These are phyloP conservation scores for Ceratocystis cubensis DNA, from an alignment of 2,329 filamentous ascomycete species.

Conservation along the genomic window DNA sequence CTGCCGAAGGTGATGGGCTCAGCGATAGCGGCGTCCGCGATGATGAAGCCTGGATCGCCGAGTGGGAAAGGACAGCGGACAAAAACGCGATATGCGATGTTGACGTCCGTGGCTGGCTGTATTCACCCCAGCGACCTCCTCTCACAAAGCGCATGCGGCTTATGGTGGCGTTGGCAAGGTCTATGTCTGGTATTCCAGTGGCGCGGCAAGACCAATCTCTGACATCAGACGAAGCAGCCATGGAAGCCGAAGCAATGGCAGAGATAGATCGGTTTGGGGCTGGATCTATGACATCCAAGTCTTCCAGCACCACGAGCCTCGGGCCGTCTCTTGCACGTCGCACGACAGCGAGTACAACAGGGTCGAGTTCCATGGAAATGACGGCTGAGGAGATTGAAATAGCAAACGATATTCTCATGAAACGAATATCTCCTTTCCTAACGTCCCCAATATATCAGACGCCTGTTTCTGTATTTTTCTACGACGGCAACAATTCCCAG, in stretches of 20 bases:
- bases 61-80: slow-evolving; percentile 71
- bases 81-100: slow-evolving; percentile 82
- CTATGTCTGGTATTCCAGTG: slow-evolving; percentile 74
- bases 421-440: slow-evolving; percentile 77
- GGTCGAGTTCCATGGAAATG: slow-evolving; percentile 22
- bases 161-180: slow-evolving; percentile 71
- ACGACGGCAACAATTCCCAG: slow-evolving; percentile 69
- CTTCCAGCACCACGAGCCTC: neutral
- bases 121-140: slow-evolving; percentile 69
- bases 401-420: slow-evolving; percentile 80
- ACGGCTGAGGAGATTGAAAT: slow-evolving; percentile 60
- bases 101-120: slow-evolving; percentile 92
- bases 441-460: slow-evolving; percentile 65
- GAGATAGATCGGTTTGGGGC: slow-evolving; percentile 47
- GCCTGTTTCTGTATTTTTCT: slow-evolving; percentile 88
- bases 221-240: slow-evolving; percentile 8
- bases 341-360: slow-evolving; percentile 2
- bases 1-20: slow-evolving; percentile 26
- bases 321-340: neutral
- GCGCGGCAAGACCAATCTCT: slow-evolving; percentile 34
- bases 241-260: slow-evolving; percentile 53
- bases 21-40: slow-evolving; percentile 39
- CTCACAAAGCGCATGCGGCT: slow-evolving; percentile 79
- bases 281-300: neutral
- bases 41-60: slow-evolving; percentile 60